Evolutionary conservation across 139 green algal genomes (phyloP).

Genomic region (Penium margaritaceum): DNA sequence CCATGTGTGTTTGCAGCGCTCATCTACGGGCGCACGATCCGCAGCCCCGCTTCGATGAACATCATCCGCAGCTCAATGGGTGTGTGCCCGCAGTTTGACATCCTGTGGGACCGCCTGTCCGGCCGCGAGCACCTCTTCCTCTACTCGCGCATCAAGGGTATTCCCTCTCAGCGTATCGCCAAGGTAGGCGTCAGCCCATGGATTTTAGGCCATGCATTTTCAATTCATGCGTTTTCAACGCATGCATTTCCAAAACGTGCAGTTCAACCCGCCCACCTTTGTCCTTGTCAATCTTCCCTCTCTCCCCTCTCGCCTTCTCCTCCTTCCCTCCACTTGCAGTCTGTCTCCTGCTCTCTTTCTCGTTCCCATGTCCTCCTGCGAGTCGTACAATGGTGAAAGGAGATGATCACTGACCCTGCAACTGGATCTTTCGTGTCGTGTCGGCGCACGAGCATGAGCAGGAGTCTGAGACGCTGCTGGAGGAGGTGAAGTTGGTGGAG

Average conservation of each 20-base stretch:
- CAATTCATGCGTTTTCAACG: too few species aligned
- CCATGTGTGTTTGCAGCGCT: too few species aligned
- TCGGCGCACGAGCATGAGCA: too few species aligned
- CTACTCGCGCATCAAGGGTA: slow-evolving; percentile 78
- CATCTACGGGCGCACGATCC: not conserved
- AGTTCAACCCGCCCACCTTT: not conserved
- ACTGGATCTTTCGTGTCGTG: too few species aligned
- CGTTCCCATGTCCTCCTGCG: too few species aligned
- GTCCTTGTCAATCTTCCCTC: slow-evolving; percentile 14
- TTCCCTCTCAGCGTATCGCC: slow-evolving; percentile 21
- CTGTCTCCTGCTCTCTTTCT: slow-evolving; percentile 64
- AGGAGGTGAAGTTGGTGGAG: slow-evolving; percentile 39
- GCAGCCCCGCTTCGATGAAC: not conserved
- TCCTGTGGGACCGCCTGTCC: slow-evolving; percentile 81
- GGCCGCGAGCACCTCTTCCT: slow-evolving; percentile 82
- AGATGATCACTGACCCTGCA: too few species aligned
- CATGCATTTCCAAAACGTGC: not conserved
- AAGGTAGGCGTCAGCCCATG: not conserved
- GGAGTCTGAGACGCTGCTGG: slow-evolving; percentile 44
- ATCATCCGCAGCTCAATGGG: not conserved
- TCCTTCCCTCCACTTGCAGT: slow-evolving; percentile 78
- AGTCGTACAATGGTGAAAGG: too few species aligned
- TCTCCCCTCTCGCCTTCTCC: slow-evolving; percentile 10
- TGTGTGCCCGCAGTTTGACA: slow-evolving; percentile 76
- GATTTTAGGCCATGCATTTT: not conserved